Base-by-base conservation (phyloP, 768 basidiomycete species). In the Leccinum variicolor region DNA sequence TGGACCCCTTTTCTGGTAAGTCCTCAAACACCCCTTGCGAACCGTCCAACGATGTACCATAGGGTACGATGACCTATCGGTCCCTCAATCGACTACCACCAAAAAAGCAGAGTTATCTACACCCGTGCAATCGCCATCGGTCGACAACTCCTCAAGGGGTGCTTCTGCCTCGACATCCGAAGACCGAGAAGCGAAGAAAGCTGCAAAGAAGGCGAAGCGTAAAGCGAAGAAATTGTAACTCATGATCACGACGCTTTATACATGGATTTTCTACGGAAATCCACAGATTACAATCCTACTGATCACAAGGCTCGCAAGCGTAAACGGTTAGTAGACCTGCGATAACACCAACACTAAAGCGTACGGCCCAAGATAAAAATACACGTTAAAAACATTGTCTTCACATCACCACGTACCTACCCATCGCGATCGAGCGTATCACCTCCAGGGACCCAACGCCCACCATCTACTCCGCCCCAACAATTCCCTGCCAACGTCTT, bases 1-100 rank as follows among this genome's bases (percentile, higher is more conserved):
- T n/a, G n/a, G n/a, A n/a, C 79, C 28, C 72, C 69, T 90, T 90
- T 62, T 80, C 84, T 56, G 87, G 89, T 85, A 64, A 58, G 58
- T 23, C 28, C 26, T 14, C 8, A 15, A 33, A 4, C 14, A 17
- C 7, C 15, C 34, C 2, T 7, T 36, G 17, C 36, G 36, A 36
- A 7, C 17, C 36, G 15, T 17, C 15, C 17, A 8, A 15, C 36
- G 4, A 10, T 29, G 15, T 55, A 8, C 8, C 5, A 0, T 59
- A 79, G 77, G 72, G 17, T 70, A 74, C 48, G 70, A 72, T n/a
- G 69, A 73, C 33, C 53, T 33, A 8, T 47, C 39, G 1, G 13
- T 41, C 43, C 55, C 64, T 3, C 43, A 19, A 34, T 53, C 60
- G 10, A 52, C 50, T 33, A 59, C 54, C 21, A 52, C 48, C n/a